Evolutionary conservation across 2,329 filamentous ascomycete genomes (phyloP).

Genomic region (Xylaria sp.): DNA sequence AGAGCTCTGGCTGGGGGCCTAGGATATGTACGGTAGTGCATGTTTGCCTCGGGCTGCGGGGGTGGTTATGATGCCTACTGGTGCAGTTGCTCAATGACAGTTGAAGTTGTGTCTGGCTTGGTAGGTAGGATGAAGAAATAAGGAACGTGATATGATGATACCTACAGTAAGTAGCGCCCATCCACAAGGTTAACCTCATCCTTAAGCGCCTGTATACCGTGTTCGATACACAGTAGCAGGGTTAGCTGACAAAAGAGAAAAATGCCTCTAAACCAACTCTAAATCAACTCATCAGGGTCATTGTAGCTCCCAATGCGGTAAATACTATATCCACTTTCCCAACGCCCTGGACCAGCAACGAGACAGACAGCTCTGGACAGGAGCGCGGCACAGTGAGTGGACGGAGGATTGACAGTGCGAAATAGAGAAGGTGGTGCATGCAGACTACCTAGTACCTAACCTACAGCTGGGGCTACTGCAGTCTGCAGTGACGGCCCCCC

Average conservation of each 20-base stretch:
- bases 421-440: not conserved
- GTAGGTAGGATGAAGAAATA: slow-evolving; percentile 4
- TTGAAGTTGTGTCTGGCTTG: slow-evolving; percentile 7
- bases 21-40: slow-evolving; percentile 3
- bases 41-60: slow-evolving; percentile 3
- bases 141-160: slow-evolving; percentile 10
- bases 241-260: not conserved
- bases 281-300: slow-evolving; percentile 13
- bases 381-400: not conserved
- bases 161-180: no score
- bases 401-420: slow-evolving; percentile 22
- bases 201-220: slow-evolving; percentile 1
- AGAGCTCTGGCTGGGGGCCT: slow-evolving; percentile 7
- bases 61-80: not conserved
- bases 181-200: no score
- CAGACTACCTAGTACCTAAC: no score
- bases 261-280: not conserved
- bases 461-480: not conserved
- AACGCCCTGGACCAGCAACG: slow-evolving; percentile 30
- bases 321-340: slow-evolving; percentile 26
- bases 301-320: slow-evolving; percentile 26
- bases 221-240: slow-evolving; percentile 4
- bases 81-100: not conserved
- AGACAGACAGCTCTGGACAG: slow-evolving; percentile 5
- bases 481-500: slow-evolving; percentile 11